Evolutionary conservation across 2,329 filamentous ascomycete genomes (phyloP).

Genomic region (Chlorencoelia australis): DNA sequence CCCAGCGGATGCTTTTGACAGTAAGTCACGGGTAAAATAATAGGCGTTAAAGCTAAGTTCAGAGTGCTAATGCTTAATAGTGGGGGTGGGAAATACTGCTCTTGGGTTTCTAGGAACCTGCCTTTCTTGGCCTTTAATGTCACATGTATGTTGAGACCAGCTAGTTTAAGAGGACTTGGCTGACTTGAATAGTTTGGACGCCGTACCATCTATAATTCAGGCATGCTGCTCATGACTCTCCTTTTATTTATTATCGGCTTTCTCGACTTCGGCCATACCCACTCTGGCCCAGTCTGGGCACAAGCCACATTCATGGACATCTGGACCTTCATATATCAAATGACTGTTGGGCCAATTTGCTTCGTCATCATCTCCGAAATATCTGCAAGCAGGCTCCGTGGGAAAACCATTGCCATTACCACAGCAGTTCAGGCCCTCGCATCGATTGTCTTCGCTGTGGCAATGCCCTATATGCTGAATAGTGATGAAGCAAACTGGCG

Average conservation of each 20-base stretch:
- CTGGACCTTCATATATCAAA: conserved; percentile 17
- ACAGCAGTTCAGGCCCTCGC: conserved; percentile 15
- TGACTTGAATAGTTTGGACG: conserved; percentile 52
- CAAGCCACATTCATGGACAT: conserved; percentile 15
- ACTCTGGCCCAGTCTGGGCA: conserved; percentile 14
- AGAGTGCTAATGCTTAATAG: too few species aligned
- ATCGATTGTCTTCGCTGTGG: conserved; percentile 16
- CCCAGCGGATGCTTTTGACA: conserved; percentile 28
- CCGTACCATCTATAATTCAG: conserved; percentile 53
- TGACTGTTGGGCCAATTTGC: conserved; percentile 29
- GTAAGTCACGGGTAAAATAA: too few species aligned
- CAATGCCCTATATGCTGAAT: conserved; percentile 27
- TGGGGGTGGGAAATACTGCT: conserved; percentile 52
- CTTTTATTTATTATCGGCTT: conserved; percentile 37
- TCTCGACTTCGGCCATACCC: conserved; percentile 21
- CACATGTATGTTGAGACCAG: too few species aligned
- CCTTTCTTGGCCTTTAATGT: conserved; percentile 55
- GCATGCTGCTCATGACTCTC: conserved; percentile 41
- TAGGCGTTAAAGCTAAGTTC: too few species aligned
- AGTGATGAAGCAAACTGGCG: conserved; percentile 25
- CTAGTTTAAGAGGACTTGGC: too few species aligned
- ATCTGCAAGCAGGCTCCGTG: conserved; percentile 33
- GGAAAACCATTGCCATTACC: conserved; percentile 18
- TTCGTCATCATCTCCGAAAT: conserved; percentile 35
- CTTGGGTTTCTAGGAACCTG: conserved; percentile 52